Percentiles rank a stretch among this genome's conserved stretches.
phyloP scores from a whole-genome alignment of 805 yeast genomes.

The Candida tallmaniae region DNA sequence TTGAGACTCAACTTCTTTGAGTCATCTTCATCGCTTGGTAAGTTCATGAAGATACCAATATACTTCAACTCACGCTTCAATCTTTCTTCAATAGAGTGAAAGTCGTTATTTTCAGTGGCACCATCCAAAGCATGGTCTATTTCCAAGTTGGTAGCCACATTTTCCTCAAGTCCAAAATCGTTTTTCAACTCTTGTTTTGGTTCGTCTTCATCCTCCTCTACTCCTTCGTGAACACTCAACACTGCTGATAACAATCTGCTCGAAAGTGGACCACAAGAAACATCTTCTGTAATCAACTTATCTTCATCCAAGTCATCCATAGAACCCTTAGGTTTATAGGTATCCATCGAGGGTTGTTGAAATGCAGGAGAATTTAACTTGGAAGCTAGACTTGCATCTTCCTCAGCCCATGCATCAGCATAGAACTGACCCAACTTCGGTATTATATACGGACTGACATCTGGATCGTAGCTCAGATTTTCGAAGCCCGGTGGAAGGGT shows the following conservation, averaged over 20 bases:
- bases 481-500: conserved; percentile 51
- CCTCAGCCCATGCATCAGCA: conserved; percentile 81
- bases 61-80: conserved; percentile 81
- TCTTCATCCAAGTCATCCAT: conserved; percentile 57
- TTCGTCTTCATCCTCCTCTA: conserved; percentile 17
- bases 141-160: conserved; percentile 34
- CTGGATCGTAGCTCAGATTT: conserved; percentile 54
- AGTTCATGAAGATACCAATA: conserved; percentile 81
- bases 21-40: conserved; percentile 34
- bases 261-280: conserved; percentile 89
- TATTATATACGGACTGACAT: conserved; percentile 64
- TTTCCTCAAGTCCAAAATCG: conserved; percentile 17
- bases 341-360: conserved; percentile 38
- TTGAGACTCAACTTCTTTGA: conserved; percentile 20
- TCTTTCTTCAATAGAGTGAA: conserved; percentile 79
- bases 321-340: conserved; percentile 54
- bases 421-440: conserved; percentile 86
- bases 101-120: conserved; percentile 52
- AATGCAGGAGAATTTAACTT: conserved; percentile 45
- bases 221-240: conserved; percentile 41
- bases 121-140: conserved; percentile 26
- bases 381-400: conserved; percentile 50
- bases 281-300: conserved; percentile 60
- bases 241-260: conserved; percentile 81
- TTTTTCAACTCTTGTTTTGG: conserved; percentile 16